Base-by-base conservation (phyloP, 1,284 basidiomycete genomes). In the Cryptococcus deneoformans region DNA sequence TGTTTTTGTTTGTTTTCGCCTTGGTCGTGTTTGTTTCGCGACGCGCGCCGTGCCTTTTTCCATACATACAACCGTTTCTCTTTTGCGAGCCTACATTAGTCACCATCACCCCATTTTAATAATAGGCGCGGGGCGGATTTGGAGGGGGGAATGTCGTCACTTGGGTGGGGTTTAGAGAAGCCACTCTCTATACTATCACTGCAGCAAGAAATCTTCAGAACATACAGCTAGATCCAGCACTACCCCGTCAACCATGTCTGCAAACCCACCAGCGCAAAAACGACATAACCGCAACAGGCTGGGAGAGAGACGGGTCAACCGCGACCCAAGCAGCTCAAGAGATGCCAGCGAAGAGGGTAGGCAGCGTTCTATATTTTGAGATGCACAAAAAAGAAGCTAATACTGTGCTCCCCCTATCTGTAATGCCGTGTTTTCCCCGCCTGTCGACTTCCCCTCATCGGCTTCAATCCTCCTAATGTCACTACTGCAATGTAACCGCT, bases 321-420 rank as follows among this genome's bases (percentile, higher is more conserved):
- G 63, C 49, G 67, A 62, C 53, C 63, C 63, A 20, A 65, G 63
- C 36, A 72, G 71, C 50, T 76, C 74, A 34, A 64, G 70, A 61
- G 74, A 77, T 62, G 76, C 76, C 8, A 76, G 74, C 54, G 76
- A 76, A 52, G 76, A 77, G 58, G 76, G 73, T 76, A 56, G 63
- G 71, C 59, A 8, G 20, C 34, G 44, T 20, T 10, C 35, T 29
- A 10, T 37, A 9, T 14, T 46, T 39, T 5, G 29, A 5, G 29
- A 29, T 29, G 29, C 29, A 29, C 29, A 29, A 29, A 29, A 29
- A 29, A 4, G 4, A 2, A 29, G 20, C 29, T 29, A 29, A 29
- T 5, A 29, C 29, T 29, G 29, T 29, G 29, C 29, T 29, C 29
- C 29, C 29, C 3, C 29, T 29, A 29, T 5, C 5, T 29, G 29